Conservation (phyloP, 139 green algal species). For the Micractinium conductrix region DNA sequence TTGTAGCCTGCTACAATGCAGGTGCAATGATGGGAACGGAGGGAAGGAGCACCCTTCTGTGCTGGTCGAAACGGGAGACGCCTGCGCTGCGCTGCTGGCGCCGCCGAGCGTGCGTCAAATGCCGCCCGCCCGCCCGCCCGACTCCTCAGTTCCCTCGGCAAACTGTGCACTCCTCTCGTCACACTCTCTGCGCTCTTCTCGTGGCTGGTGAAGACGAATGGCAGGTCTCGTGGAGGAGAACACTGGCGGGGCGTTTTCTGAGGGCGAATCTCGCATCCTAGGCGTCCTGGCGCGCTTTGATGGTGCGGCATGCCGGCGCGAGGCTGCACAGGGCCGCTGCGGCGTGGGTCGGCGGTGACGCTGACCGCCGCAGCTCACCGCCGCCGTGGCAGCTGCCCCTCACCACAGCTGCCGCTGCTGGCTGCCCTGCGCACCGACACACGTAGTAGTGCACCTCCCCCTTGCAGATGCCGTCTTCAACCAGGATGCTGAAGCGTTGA, state of each 20-base stretch:
- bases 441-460: not conserved
- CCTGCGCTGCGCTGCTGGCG: too few species aligned
- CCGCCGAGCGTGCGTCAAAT: too few species aligned
- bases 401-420: not conserved
- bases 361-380: not conserved
- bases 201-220: too few species aligned
- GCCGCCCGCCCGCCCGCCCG: too few species aligned
- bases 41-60: too few species aligned
- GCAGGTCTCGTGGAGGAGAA: not conserved
- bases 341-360: not conserved
- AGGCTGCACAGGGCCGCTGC: too few species aligned
- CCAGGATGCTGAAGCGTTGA: slow-evolving; percentile 9
- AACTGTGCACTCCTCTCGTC: too few species aligned
- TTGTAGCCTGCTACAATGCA: too few species aligned
- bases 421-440: not conserved
- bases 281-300: not conserved
- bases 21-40: too few species aligned
- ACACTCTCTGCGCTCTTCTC: not conserved
- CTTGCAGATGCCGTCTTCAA: slow-evolving; percentile 21
- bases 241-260: not conserved
- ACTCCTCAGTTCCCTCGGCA: too few species aligned
- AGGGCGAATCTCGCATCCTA: not conserved
- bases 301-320: too few species aligned
- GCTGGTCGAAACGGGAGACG: too few species aligned
- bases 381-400: not conserved